A percentile compares a stretch with the other conserved stretches of the same genome.
Evolutionary conservation across 371 early-diverging fungal species (phyloP).

Genomic region (Rhizopus sp.): DNA sequence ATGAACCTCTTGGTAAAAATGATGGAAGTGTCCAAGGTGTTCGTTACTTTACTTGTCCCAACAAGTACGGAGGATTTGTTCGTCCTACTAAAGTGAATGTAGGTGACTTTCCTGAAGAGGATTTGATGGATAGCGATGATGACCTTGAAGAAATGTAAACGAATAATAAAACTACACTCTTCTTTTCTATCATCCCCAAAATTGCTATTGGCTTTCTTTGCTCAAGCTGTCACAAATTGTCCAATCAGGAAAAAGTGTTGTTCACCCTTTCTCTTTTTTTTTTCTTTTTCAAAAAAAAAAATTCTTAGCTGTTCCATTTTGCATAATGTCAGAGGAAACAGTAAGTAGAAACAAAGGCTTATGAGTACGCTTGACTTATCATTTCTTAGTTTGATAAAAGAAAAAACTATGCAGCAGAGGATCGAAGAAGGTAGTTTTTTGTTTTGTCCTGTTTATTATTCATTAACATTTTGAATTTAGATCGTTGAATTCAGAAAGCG

Average conservation of each 20-base stretch:
- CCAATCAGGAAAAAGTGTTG: not conserved
- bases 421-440: not conserved
- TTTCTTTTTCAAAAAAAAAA: not conserved
- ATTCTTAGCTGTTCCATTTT: not conserved
- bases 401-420: not conserved
- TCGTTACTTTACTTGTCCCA: conserved; percentile 73
- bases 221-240: not conserved
- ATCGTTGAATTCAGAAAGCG: conserved; percentile 20
- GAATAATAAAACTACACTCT: not conserved
- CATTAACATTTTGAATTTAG: conserved; percentile 1
- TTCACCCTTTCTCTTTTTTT: conserved; percentile 1
- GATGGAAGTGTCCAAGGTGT: conserved; percentile 85
- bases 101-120: conserved; percentile 87
- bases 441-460: no score
- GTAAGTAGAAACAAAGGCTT: not conserved
- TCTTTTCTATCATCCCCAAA: not conserved
- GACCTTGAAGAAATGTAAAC: conserved; percentile 61
- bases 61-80: conserved; percentile 85
- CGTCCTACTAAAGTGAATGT: conserved; percentile 83
- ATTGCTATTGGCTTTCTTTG: not conserved
- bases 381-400: not conserved
- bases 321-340: conserved; percentile 6
- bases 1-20: conserved; percentile 96
- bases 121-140: conserved; percentile 45
- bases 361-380: no score